These are phyloP conservation scores for Penicillium aurantiogriseum DNA, from an alignment of 2,329 filamentous ascomycete genomes.

Conservation along the genomic window DNA sequence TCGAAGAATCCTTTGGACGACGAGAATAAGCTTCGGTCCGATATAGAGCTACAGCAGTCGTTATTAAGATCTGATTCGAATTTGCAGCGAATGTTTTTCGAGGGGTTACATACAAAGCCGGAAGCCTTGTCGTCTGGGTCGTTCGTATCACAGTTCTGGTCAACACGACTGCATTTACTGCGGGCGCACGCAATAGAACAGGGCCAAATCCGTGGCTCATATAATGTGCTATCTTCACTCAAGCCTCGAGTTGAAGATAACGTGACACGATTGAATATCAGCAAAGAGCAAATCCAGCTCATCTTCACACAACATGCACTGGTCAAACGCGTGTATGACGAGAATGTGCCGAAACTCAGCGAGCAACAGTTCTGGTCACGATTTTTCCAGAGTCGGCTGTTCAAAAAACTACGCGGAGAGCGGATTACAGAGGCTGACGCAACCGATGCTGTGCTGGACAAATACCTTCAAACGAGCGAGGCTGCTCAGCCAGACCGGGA, in stretches of 20 bases:
- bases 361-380: conserved; percentile 87
- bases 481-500: conserved; percentile 49
- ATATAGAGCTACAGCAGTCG: conserved; percentile 82
- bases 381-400: conserved; percentile 87
- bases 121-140: conserved; percentile 75
- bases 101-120: conserved; percentile 78
- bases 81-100: conserved; percentile 81
- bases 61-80: conserved; percentile 76
- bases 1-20: conserved; percentile 69
- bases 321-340: conserved; percentile 86
- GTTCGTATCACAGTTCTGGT: conserved; percentile 94
- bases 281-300: conserved; percentile 85
- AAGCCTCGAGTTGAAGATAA: conserved; percentile 76
- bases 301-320: conserved; percentile 93
- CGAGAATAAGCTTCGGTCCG: conserved; percentile 71
- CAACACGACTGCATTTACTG: conserved; percentile 77
- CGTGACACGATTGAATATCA: conserved; percentile 77
- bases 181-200: conserved; percentile 88
- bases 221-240: conserved; percentile 89
- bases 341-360: conserved; percentile 78
- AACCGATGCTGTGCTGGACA: conserved; percentile 77
- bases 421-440: conserved; percentile 75
- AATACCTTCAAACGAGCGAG: conserved; percentile 75
- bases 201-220: conserved; percentile 80
- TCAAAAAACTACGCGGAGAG: conserved; percentile 89